Conservation (phyloP, 257 asterid species). For the Solanum sejunctum region DNA sequence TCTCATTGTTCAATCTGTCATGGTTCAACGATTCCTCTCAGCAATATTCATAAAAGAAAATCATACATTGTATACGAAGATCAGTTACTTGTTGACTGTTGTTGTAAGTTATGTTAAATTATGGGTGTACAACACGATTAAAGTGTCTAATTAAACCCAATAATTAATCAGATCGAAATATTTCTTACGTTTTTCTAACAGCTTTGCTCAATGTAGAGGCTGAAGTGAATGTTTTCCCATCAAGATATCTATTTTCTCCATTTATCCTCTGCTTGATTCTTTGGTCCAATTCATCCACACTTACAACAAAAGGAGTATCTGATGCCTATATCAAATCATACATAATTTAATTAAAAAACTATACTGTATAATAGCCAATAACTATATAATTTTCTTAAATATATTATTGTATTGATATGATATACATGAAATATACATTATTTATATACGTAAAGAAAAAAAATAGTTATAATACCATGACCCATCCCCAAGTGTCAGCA, state of each 20-base stretch:
- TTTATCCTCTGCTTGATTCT: conserved; percentile 62
- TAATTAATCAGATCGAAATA: neutral
- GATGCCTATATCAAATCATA: conserved; percentile 47
- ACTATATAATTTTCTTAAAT: neutral
- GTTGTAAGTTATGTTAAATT: neutral
- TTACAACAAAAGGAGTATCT: conserved; percentile 37
- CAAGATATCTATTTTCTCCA: conserved; percentile 71
- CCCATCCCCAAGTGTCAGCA: conserved; percentile 99
- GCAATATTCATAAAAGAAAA: neutral
- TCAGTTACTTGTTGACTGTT: neutral
- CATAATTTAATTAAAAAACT: neutral
- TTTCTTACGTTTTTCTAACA: conserved; percentile 66
- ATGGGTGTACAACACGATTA: neutral
- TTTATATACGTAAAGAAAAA: neutral
- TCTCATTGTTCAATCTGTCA: conserved; percentile 54
- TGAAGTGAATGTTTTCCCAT: conserved; percentile 77
- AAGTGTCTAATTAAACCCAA: neutral
- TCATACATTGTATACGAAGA: neutral
- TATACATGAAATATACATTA: neutral
- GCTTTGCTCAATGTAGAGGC: conserved; percentile 84
- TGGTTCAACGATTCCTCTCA: neutral
- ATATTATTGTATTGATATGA: neutral
- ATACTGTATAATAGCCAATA: neutral
- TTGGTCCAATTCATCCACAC: conserved; percentile 55
- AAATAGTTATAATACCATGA: conserved; percentile 46